Evolutionary conservation across 1,284 basidiomycete species (phyloP).

Genomic region (Phellopilus nigrolimitatus): DNA sequence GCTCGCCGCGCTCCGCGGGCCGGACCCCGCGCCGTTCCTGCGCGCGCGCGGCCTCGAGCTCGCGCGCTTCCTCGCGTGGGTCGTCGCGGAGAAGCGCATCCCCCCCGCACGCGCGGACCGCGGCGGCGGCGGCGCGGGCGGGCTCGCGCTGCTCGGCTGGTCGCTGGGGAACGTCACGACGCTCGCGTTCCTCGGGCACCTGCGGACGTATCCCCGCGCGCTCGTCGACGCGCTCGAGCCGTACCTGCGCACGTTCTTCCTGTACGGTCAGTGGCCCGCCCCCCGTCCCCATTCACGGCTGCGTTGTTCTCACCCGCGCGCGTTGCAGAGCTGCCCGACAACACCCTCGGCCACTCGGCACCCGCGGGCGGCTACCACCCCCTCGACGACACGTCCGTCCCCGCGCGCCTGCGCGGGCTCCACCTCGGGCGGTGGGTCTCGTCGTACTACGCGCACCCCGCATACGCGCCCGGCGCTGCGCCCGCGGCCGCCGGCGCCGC

Average conservation of each 20-base stretch:
- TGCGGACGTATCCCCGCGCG: constrained; percentile 1
- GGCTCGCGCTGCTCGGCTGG: constrained; percentile 19
- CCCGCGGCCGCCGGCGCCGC: background rate
- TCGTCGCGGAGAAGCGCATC: constrained; percentile 15
- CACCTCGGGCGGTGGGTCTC: constrained; percentile 8
- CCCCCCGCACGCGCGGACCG: background rate
- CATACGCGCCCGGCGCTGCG: background rate
- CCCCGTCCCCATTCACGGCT: background rate
- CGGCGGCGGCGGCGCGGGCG: constrained; percentile 8
- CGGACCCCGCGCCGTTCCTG: constrained; percentile 12
- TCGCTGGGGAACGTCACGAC: constrained; percentile 19
- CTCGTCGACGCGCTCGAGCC: background rate
- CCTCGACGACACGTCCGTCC: constrained; percentile 3
- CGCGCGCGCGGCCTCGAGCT: constrained; percentile 16
- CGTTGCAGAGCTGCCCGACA: background rate
- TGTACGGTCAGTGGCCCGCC: constrained; percentile 9
- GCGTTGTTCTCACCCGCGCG: background rate
- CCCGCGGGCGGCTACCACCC: constrained; percentile 15
- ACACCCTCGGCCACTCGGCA: constrained; percentile 11
- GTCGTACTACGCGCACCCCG: constrained; percentile 13
- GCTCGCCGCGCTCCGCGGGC: constrained; percentile 6
- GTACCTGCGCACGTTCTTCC: constrained; percentile 9
- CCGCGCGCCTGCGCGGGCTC: background rate
- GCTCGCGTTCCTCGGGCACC: constrained; percentile 6
- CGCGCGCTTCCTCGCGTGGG: constrained; percentile 17